Evolutionary conservation across 2,329 filamentous ascomycete species (phyloP), one percentile per base, ranked within the genome.

Genomic region (Aspergillus vadensis): DNA sequence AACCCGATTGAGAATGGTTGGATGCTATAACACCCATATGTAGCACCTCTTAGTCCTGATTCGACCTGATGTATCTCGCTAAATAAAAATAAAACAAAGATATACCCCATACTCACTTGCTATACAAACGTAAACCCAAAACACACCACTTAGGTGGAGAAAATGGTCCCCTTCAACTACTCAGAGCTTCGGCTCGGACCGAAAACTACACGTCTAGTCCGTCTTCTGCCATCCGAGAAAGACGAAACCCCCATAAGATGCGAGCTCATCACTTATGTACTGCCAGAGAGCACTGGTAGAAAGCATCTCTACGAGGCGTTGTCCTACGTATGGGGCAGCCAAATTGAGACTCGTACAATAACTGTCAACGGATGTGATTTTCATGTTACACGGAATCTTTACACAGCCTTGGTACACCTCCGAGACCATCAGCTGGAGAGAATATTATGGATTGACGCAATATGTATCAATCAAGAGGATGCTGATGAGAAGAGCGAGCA

Each of bases 381-480:
- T 47, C 39, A 9, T 4, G 32, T 59, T 12, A 59, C 58, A 17
- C 21, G 41, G 8, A 59, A 51, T 14, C 58, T 59, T 17, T 21
- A 59, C 19, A 10, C 52, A 6, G 58, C 43, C 6, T 27, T 59
- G 5, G 15, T 41, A 27, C 17, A 23, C 17, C 43, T 55, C 6
- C 58, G 43, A 49, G 36, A 51, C 15, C 4, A 17, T 10, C 30
- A 50, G 17, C 30, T 59, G 4, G 21, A 43, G 14, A 9, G 51
- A 12, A 36, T 25, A 10, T 15, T 66, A 14, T 69, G 67, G 67
- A 39, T 64, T 4, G 65, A 69, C 44, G 61, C 67, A 12, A n/a
- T 69, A 4, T 67, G 68, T 52, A 69, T 70, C 4, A 61, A 68
- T 30, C 69, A 70, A 50, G 25, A 52, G 32, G 60, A 69, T 51